Conservation (phyloP, 1,284 basidiomycete species). For the Rugiboletus extremiorientalis region DNA sequence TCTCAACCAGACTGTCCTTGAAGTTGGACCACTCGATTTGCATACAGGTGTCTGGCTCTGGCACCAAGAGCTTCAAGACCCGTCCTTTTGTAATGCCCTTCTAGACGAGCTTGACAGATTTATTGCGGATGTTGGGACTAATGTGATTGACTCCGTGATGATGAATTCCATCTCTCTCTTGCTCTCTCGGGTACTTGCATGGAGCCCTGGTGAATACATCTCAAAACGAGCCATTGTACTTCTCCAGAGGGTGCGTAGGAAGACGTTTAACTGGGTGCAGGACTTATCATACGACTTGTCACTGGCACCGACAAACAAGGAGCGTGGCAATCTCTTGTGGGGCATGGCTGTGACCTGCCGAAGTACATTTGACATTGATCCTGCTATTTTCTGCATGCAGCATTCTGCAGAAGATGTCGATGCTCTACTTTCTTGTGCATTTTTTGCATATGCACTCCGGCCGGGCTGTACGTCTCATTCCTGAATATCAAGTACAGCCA, state of each 20-base stretch:
- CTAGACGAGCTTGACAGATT: neutral
- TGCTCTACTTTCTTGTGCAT: conserved; percentile 37
- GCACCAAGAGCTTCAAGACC: neutral
- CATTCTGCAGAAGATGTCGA: conserved; percentile 25
- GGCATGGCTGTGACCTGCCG: conserved; percentile 40
- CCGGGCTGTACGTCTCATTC: no score
- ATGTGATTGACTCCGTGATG: conserved; percentile 35
- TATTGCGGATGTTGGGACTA: neutral
- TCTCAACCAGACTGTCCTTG: neutral
- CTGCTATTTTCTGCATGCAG: conserved; percentile 12
- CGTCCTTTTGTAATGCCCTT: neutral
- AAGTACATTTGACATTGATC: conserved; percentile 39
- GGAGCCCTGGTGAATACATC: conserved; percentile 11
- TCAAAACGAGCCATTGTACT: conserved; percentile 16
- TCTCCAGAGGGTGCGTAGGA: conserved; percentile 30
- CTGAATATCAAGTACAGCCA: no score
- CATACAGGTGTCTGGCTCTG: no score
- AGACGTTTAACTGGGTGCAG: conserved; percentile 38
- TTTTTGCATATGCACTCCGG: conserved; percentile 36
- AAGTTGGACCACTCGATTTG: neutral
- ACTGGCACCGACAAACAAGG: conserved; percentile 14
- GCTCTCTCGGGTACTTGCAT: conserved; percentile 35
- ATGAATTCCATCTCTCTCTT: conserved; percentile 37
- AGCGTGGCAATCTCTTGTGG: conserved; percentile 28
- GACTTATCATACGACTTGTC: conserved; percentile 30